Conservation (phyloP, 495 filamentous ascomycete genomes). For the Aspergillus steynii region DNA sequence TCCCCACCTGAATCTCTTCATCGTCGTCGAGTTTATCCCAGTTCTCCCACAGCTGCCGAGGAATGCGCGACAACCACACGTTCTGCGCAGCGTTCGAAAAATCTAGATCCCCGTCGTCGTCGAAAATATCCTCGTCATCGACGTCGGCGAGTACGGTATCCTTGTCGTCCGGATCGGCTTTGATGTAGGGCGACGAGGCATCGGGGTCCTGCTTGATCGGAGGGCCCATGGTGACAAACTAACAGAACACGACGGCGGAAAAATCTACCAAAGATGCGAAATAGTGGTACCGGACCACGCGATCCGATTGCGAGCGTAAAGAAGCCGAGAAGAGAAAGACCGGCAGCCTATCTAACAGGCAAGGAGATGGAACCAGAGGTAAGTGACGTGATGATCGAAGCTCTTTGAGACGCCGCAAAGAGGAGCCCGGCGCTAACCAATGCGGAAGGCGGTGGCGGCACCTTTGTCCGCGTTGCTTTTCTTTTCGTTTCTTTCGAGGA, state of each 20-base stretch:
- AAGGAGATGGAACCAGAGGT: constrained; percentile 4
- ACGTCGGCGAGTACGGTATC: constrained; percentile 57
- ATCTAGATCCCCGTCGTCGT: constrained; percentile 85
- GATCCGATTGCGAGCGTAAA: constrained; percentile 8
- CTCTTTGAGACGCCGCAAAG: constrained; percentile 8
- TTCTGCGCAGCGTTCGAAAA: constrained; percentile 60
- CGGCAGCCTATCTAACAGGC: not conserved
- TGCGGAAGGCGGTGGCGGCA: constrained; percentile 21
- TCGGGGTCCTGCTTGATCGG: constrained; percentile 45
- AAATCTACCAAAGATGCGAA: not conserved
- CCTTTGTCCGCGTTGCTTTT: constrained; percentile 1
- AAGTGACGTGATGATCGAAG: constrained; percentile 17
- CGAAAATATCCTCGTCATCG: constrained; percentile 76
- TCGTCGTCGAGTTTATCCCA: constrained; percentile 61
- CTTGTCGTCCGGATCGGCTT: constrained; percentile 64
- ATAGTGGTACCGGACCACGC: constrained; percentile 1
- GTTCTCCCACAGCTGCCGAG: constrained; percentile 73
- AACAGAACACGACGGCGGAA: not conserved
- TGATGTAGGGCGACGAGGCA: constrained; percentile 52
- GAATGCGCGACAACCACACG: constrained; percentile 75
- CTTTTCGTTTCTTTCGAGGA: no score
- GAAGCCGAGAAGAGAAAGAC: not conserved
- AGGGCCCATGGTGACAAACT: constrained; percentile 26
- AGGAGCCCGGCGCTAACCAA: constrained; percentile 8
- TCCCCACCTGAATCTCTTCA: constrained; percentile 71